Base-by-base conservation (phyloP, 2,329 filamentous ascomycete species). In the Fusarium torreyae region DNA sequence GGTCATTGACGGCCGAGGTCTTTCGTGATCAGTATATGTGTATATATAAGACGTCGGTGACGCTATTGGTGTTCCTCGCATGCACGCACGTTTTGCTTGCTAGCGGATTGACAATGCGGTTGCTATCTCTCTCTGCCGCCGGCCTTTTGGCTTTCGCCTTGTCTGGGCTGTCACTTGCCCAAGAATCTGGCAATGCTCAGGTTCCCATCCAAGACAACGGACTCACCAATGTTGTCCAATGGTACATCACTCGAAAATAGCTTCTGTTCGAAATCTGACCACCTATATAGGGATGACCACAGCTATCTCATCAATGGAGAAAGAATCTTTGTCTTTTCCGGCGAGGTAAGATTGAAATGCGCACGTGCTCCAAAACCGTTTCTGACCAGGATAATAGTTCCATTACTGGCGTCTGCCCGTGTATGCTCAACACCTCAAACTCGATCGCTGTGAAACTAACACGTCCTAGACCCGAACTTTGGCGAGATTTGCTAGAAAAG, bases 351-450 rank as follows among this genome's bases (percentile, higher is more conserved):
- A 22, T 5, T 8, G 5, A 5, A 15, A 13, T 10, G 4, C 13
- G 40, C 6, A 42, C 28, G 39, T 46, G 7, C 6, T 10, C 6
- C 14, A 9, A 17, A 4, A 13, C 5, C 13, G 28, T 43, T 26
- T 49, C 57, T 24, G 57, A 69, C n/a, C 17, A 24, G 7, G 10
- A 7, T 11, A 44, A 4, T 26, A 81, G 77, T 82, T 82, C 28
- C 81, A 82, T 45, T 81, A 81, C 36, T 83, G 79, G 78, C 73
- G 81, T 56, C 76, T 78, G n/a, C 81, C 81, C 9, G 81, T 82
- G 80, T 81, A 73, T 43, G 79, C 57, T 13, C 6, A 6, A 20
- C 2, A 15, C 1, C 20, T 1, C n/a, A 11, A n/a, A 7, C 5
- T 6, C 7, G 9, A 17, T 0, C 20, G 7, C 5, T 1, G 11